phyloP scores from a whole-genome alignment of 164 flowering plant species.

The Vitis labrusca region DNA sequence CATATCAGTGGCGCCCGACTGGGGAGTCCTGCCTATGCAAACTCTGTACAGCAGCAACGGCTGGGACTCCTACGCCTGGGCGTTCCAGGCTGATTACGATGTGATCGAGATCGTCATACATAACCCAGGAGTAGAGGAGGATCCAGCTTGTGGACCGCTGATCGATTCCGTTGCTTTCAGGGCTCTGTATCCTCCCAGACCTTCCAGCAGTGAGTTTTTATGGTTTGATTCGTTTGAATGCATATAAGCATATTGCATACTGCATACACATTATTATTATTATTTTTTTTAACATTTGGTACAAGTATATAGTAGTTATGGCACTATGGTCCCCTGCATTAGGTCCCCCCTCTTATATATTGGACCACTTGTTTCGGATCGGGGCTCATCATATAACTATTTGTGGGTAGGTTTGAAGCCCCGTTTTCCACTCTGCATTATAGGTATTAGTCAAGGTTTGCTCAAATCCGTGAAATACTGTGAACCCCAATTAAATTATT shows the following conservation, averaged over 20 bases:
- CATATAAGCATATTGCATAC: neutral
- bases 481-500: no score
- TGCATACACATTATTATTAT: no score
- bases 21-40: constrained; percentile 72
- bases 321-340: neutral
- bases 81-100: constrained; percentile 37
- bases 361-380: no score
- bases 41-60: constrained; percentile 80
- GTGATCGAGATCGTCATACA: constrained; percentile 51
- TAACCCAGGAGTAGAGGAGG: constrained; percentile 91
- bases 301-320: no score
- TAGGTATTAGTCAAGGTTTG: no score
- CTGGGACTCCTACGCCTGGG: constrained; percentile 84
- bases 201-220: constrained; percentile 59
- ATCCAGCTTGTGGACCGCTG: constrained; percentile 95
- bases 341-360: neutral
- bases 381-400: no score
- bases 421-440: no score
- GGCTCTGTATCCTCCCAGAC: constrained; percentile 65
- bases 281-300: no score
- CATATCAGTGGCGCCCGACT: constrained; percentile 62
- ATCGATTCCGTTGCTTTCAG: constrained; percentile 73
- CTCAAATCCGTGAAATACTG: no score
- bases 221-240: no score
- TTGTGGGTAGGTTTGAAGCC: no score